These are phyloP conservation scores for Ampelomyces quisqualis DNA, from an alignment of 2,329 filamentous ascomycete genomes.

Conservation along the genomic window DNA sequence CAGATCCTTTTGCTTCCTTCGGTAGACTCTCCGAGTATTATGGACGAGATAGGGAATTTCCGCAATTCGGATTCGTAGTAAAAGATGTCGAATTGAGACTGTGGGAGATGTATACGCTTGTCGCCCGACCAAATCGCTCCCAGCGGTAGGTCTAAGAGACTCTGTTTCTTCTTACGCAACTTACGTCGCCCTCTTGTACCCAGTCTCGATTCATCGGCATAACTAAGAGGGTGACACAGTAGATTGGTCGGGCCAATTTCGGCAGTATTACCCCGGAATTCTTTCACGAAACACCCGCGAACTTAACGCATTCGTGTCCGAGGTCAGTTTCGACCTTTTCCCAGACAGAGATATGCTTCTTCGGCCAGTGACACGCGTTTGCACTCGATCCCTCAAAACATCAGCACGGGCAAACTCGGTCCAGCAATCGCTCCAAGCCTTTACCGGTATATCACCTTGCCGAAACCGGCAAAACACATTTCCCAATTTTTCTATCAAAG, in stretches of 20 bases:
- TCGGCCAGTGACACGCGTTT: constrained; percentile 13
- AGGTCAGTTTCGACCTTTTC: background rate
- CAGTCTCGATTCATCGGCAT: no score
- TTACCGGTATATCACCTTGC: constrained; percentile 24
- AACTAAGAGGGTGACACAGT: no score
- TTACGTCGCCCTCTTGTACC: no score
- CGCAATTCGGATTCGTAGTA: no score
- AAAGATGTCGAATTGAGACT: no score
- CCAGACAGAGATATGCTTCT: background rate
- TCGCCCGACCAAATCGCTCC: no score
- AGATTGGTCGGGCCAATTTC: constrained; percentile 23
- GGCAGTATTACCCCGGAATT: constrained; percentile 14
- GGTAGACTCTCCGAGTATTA: no score
- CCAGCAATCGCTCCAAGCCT: constrained; percentile 19
- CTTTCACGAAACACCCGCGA: constrained; percentile 9
- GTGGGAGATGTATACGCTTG: no score
- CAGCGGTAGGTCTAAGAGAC: no score
- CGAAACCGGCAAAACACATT: constrained; percentile 35
- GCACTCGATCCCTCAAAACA: constrained; percentile 18
- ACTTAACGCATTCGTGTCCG: constrained; percentile 8
- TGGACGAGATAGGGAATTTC: no score
- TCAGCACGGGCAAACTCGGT: constrained; percentile 21
- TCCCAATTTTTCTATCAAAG: constrained; percentile 31
- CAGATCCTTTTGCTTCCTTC: no score
- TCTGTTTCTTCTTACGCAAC: no score